Conservation (phyloP, 2,329 filamentous ascomycete genomes). For the Nigrospora oryzae region DNA sequence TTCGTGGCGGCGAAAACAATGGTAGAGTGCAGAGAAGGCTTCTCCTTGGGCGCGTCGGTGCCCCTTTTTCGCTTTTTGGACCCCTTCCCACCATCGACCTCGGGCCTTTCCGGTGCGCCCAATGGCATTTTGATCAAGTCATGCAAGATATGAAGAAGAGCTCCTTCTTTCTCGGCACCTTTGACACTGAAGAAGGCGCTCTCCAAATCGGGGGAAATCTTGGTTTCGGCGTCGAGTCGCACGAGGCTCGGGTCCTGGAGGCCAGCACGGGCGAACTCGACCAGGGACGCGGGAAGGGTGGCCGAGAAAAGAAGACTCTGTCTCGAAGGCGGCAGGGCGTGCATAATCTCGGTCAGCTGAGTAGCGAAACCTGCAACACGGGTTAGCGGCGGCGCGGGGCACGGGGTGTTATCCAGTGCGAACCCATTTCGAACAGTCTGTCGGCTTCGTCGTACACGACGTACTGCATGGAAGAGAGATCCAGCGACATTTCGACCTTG, state of each 20-base stretch:
- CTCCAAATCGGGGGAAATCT: conserved; percentile 92
- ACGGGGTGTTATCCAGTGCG: too few relatives aligned
- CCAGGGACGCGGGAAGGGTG: conserved; percentile 84
- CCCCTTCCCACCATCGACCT: conserved; percentile 32
- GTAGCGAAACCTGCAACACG: conserved; percentile 55
- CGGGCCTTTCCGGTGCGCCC: conserved; percentile 44
- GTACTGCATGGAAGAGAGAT: conserved; percentile 85
- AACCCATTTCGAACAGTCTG: conserved; percentile 92
- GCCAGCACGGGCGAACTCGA: conserved; percentile 91
- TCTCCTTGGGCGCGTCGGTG: conserved; percentile 48
- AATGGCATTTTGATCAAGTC: conserved; percentile 87
- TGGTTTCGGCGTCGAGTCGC: conserved; percentile 86
- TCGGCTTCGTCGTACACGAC: conserved; percentile 98
- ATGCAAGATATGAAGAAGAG: conserved; percentile 78
- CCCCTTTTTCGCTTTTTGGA: conserved; percentile 69
- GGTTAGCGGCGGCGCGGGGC: too few relatives aligned
- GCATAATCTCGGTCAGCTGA: conserved; percentile 86
- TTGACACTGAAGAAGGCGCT: conserved; percentile 94
- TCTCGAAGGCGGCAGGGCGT: conserved; percentile 72
- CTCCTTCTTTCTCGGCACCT: conserved; percentile 86
- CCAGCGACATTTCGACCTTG: conserved; percentile 91
- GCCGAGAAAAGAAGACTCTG: conserved; percentile 95
- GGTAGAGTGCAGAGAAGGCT: conserved; percentile 82
- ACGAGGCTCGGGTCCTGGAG: conserved; percentile 87
- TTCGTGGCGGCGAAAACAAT: conserved; percentile 94